phyloP scores from a whole-genome alignment of 2,329 filamentous ascomycete species.

The Colletotrichum godetiae region DNA sequence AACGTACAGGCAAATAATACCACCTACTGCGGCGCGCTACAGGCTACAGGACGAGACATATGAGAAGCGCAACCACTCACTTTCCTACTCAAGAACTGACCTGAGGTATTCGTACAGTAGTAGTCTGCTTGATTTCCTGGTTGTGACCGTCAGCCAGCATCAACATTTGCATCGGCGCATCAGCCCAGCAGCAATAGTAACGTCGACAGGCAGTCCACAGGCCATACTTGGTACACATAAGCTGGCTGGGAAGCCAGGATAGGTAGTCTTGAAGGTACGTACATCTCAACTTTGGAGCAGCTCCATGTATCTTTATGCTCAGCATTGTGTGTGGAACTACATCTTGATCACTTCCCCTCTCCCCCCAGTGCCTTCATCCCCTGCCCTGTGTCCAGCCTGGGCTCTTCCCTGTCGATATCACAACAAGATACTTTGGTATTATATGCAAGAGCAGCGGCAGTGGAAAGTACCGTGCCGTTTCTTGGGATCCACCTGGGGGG shows the following conservation, averaged over 20 bases:
- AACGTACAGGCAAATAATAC: neutral
- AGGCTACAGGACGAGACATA: neutral
- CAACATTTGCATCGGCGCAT: conserved; percentile 1
- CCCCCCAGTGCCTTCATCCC: neutral
- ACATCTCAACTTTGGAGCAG: neutral
- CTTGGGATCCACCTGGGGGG: neutral
- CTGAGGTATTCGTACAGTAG: neutral
- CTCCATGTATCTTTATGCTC: neutral
- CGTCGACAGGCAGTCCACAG: neutral
- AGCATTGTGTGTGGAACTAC: neutral
- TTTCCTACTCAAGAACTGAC: too few species aligned
- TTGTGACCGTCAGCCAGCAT: neutral
- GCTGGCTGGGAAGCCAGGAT: neutral
- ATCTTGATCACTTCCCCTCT: neutral
- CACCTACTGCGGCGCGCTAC: neutral
- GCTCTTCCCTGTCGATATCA: conserved; percentile 19
- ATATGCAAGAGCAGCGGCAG: neutral
- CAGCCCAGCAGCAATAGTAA: neutral
- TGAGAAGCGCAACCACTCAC: neutral
- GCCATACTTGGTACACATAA: neutral
- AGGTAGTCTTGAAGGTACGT: conserved; percentile 6
- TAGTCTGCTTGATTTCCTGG: too few species aligned
- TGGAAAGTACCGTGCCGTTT: neutral
- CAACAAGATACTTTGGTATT: neutral
- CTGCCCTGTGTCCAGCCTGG: conserved; percentile 22